Conservation (phyloP, 2,329 filamentous ascomycete genomes). For the Aspergillus fischeri region DNA sequence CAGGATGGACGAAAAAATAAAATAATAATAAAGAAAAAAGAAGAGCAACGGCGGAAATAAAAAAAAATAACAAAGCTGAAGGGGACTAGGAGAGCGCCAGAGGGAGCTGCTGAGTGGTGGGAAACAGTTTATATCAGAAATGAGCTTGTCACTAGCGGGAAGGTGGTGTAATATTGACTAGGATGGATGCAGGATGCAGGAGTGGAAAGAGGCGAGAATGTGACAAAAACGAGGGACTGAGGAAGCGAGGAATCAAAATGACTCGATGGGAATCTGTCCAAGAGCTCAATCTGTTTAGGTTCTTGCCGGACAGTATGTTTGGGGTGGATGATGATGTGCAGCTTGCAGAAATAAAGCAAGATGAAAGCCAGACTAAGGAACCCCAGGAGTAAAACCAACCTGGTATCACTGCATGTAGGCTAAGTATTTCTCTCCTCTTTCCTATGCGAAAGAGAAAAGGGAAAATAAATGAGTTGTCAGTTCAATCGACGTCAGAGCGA, state of each 20-base stretch:
- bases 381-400: background rate
- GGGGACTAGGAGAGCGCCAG: constrained; percentile 11
- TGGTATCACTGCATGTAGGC: constrained; percentile 2
- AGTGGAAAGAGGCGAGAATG: constrained; percentile 20
- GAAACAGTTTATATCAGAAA: constrained; percentile 23
- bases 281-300: constrained; percentile 1
- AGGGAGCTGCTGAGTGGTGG: constrained; percentile 18
- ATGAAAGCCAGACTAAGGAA: constrained; percentile 4
- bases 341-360: constrained; percentile 10
- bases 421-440: background rate
- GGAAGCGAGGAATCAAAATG: constrained; percentile 10
- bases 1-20: constrained; percentile 14
- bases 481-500: background rate
- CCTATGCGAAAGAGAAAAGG: background rate
- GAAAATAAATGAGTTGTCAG: background rate
- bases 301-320: background rate
- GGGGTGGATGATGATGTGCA: constrained; percentile 18
- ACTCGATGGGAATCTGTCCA: constrained; percentile 12
- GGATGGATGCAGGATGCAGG: constrained; percentile 35
- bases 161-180: constrained; percentile 37
- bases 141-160: constrained; percentile 35
- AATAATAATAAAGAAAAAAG: constrained; percentile 10
- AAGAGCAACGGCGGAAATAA: constrained; percentile 8
- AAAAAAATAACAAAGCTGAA: constrained; percentile 12
- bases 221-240: constrained; percentile 14